Percentiles rank a stretch among this genome's conserved stretches.
phyloP scores from a whole-genome alignment of 192 early-diverging fungal species.

The Radiomyces spectabilis region DNA sequence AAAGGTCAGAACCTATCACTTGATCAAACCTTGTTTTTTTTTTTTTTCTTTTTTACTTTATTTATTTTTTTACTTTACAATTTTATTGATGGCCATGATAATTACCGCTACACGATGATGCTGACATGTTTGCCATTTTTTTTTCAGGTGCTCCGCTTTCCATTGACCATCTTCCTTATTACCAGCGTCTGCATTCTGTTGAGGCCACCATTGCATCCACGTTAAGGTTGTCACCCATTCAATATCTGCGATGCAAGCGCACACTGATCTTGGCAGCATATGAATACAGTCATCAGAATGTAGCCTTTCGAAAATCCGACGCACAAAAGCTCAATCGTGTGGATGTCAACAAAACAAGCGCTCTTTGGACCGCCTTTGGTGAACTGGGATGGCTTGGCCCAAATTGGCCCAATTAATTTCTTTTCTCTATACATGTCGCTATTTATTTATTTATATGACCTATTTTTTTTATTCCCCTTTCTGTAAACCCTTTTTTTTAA shows the following conservation, averaged over 20 bases:
- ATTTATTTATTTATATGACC: not conserved
- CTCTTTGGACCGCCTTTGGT: constrained; percentile 85
- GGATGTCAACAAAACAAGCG: constrained; percentile 91
- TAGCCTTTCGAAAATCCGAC: constrained; percentile 79
- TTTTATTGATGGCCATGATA: no score
- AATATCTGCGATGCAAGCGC: constrained; percentile 78
- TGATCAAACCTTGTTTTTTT: not conserved
- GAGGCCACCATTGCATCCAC: constrained; percentile 70
- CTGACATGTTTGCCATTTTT: constrained; percentile 1
- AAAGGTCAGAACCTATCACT: constrained; percentile 13
- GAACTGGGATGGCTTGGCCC: constrained; percentile 73
- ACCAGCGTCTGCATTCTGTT: constrained; percentile 46
- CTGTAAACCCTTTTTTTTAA: not conserved
- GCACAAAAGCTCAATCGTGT: constrained; percentile 86
- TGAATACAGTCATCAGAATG: constrained; percentile 25
- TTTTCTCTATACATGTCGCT: no score
- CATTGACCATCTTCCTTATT: constrained; percentile 32
- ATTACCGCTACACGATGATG: no score
- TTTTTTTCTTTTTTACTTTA: no score
- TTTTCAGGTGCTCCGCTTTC: constrained; percentile 32
- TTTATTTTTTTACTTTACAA: no score
- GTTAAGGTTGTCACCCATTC: constrained; percentile 73
- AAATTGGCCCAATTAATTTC: constrained; percentile 7
- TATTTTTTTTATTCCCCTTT: not conserved
- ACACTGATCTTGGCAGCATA: constrained; percentile 61